These are phyloP conservation scores for Cicer judaicum DNA, from an alignment of 306 rosid genomes.

Conservation along the genomic window DNA sequence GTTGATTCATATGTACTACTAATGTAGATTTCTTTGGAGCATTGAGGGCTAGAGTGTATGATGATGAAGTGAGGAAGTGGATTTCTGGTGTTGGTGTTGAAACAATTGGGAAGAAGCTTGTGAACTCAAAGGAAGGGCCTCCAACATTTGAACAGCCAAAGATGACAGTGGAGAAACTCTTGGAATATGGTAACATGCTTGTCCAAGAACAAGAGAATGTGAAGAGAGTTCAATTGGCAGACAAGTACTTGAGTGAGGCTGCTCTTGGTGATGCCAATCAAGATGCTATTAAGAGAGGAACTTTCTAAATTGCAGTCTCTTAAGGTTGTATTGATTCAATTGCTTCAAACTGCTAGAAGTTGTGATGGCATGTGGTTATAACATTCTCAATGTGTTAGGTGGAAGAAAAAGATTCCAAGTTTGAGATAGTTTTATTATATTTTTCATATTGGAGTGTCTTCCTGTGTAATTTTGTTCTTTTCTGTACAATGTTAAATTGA, in stretches of 20 bases:
- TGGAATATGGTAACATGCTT: constrained; percentile 68
- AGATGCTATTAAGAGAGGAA: constrained; percentile 59
- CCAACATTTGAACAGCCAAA: constrained; percentile 68
- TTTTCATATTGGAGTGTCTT: constrained; percentile 43
- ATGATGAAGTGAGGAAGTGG: constrained; percentile 81
- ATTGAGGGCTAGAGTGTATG: constrained; percentile 72
- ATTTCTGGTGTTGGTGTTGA: constrained; percentile 60
- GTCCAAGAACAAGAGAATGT: constrained; percentile 79
- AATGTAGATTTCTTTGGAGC: constrained; percentile 78
- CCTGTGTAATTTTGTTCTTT: constrained; percentile 50
- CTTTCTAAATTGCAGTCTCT: constrained; percentile 45
- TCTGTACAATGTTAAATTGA: constrained; percentile 42
- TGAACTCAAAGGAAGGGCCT: constrained; percentile 79
- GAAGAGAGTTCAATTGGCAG: constrained; percentile 81
- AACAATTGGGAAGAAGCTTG: constrained; percentile 61
- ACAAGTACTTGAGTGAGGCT: constrained; percentile 70
- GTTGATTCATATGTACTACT: not conserved
- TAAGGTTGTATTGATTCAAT: constrained; percentile 45
- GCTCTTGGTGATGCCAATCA: constrained; percentile 74
- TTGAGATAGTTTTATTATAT: constrained; percentile 43
- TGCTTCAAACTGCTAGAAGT: constrained; percentile 64
- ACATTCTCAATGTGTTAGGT: constrained; percentile 43
- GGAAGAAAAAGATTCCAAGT: constrained; percentile 45
- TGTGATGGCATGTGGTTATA: constrained; percentile 65
- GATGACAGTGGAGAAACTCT: constrained; percentile 60